Evolutionary conservation across 495 filamentous ascomycete species (phyloP).

Genomic region (Platismatia glauca): DNA sequence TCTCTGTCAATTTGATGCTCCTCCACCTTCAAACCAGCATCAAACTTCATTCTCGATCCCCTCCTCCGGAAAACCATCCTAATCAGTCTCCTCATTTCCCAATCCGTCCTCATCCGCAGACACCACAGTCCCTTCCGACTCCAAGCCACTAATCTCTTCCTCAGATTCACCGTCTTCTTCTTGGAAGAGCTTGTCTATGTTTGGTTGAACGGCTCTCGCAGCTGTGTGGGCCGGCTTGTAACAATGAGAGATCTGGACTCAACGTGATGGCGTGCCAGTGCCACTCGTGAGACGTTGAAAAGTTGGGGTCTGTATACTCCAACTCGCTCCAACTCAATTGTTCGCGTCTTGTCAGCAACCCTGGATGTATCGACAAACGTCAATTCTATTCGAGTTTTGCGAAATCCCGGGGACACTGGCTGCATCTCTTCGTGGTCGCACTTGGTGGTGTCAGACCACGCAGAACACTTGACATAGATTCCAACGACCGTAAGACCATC

Average conservation of each 20-base stretch:
- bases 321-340: neutral
- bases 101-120: too few relatives aligned
- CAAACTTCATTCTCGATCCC: too few relatives aligned
- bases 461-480: neutral
- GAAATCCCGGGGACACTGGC: neutral
- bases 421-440: neutral
- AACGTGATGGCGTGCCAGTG: neutral
- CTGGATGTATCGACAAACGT: neutral
- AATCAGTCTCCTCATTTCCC: too few relatives aligned
- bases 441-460: neutral
- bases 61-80: too few relatives aligned
- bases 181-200: neutral
- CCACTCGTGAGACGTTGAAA: neutral
- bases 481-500: neutral
- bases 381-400: neutral
- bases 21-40: too few relatives aligned
- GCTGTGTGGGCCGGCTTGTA: neutral
- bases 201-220: neutral
- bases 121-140: too few relatives aligned
- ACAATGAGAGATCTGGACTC: slow-evolving; percentile 1
- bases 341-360: neutral
- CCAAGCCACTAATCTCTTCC: neutral
- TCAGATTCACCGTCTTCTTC: neutral
- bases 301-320: neutral
- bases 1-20: too few relatives aligned